A percentile compares a stretch with the other conserved stretches of the same genome.
phyloP scores from a whole-genome alignment of 2,329 filamentous ascomycete species.

The Fusarium incarnatum region DNA sequence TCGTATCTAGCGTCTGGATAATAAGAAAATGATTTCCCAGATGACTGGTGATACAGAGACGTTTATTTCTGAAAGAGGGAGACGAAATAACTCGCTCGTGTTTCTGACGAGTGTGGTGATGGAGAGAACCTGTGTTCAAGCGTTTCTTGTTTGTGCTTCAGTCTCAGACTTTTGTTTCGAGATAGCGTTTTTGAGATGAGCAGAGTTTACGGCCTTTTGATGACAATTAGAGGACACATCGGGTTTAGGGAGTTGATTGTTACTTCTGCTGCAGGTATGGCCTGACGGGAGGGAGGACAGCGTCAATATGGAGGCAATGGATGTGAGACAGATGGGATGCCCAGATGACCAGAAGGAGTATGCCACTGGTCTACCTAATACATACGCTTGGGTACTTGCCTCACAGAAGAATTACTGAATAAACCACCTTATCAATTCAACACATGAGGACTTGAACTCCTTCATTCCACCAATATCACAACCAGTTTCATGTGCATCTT shows the following conservation, averaged over 20 bases:
- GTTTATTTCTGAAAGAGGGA: not conserved
- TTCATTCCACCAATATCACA: not conserved
- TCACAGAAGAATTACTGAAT: not conserved
- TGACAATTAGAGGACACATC: conserved; percentile 1
- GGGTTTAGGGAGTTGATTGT: conserved; percentile 9
- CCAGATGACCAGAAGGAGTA: not conserved
- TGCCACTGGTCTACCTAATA: not conserved
- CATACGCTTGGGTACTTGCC: not conserved
- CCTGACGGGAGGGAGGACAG: not conserved
- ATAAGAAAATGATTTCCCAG: not conserved
- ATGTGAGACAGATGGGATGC: not conserved
- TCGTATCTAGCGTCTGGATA: not conserved
- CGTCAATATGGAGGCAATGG: not conserved
- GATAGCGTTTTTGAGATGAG: not conserved
- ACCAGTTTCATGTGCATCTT: not conserved
- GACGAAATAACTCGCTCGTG: not conserved
- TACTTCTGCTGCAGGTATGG: not conserved
- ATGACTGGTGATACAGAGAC: not conserved
- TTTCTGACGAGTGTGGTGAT: not conserved
- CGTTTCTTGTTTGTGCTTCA: not conserved
- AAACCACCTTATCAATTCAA: not conserved
- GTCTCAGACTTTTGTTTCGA: not conserved
- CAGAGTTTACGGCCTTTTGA: conserved; percentile 12
- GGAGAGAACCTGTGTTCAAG: not conserved
- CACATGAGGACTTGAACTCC: not conserved